These are phyloP conservation scores for Mycena pura DNA, from an alignment of 768 basidiomycete species.

Conservation along the genomic window DNA sequence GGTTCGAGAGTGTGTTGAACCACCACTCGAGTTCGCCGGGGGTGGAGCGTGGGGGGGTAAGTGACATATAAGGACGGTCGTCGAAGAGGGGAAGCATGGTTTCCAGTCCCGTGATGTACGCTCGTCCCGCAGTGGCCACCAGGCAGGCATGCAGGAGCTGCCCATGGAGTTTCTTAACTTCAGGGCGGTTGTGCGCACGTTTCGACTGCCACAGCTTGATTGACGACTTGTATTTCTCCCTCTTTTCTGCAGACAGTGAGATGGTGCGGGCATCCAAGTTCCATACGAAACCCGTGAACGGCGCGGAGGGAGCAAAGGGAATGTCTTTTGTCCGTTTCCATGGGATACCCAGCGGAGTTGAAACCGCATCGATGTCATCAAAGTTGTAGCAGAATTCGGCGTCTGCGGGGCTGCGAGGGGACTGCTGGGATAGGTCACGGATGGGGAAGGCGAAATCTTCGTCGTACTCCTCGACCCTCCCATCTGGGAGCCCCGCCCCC, in stretches of 20 bases:
- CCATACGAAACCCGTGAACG: constrained; percentile 34
- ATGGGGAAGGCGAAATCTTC: constrained; percentile 29
- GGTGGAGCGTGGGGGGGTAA: constrained; percentile 34
- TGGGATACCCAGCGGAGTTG: constrained; percentile 26
- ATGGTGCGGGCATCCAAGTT: constrained; percentile 13
- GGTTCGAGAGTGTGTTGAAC: constrained; percentile 24
- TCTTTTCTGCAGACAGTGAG: not conserved
- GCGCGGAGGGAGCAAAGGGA: constrained; percentile 1
- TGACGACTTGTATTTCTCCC: not conserved
- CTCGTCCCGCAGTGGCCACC: constrained; percentile 36
- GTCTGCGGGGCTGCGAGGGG: not conserved
- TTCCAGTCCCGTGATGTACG: constrained; percentile 49
- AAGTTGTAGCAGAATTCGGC: constrained; percentile 23
- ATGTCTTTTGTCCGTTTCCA: constrained; percentile 30
- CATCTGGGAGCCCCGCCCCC: constrained; percentile 16
- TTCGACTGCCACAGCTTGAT: not conserved
- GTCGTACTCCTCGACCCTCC: constrained; percentile 28
- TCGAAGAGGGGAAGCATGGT: constrained; percentile 35
- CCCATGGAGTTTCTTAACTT: constrained; percentile 45
- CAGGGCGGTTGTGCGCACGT: constrained; percentile 36
- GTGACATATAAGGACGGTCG: constrained; percentile 31
- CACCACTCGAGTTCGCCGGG: constrained; percentile 46
- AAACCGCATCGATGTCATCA: constrained; percentile 29
- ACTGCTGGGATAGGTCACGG: constrained; percentile 8
- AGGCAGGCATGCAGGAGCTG: constrained; percentile 44